phyloP scores from a whole-genome alignment of 345 rosid genomes.

The Geranium brycei region DNA sequence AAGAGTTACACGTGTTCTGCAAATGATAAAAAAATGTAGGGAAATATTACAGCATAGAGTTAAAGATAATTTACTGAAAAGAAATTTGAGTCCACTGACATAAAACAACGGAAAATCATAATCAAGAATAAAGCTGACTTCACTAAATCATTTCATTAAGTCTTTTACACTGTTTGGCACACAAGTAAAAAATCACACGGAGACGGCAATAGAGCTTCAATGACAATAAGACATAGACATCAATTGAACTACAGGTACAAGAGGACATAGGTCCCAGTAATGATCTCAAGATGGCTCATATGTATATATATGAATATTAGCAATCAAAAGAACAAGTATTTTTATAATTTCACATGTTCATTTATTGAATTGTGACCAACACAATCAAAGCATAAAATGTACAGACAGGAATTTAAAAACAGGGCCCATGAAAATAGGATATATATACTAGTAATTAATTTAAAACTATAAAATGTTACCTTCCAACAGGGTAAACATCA shows the following conservation, averaged over 20 bases:
- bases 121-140: not conserved
- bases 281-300: too few relatives aligned
- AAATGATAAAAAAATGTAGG: not conserved
- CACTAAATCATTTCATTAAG: not conserved
- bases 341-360: too few relatives aligned
- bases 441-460: not conserved
- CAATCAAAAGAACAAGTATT: too few relatives aligned
- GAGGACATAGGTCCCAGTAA: too few relatives aligned
- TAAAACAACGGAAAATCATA: not conserved
- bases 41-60: not conserved
- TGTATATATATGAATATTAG: too few relatives aligned
- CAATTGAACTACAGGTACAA: too few relatives aligned
- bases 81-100: not conserved
- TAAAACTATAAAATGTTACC: slow-evolving; percentile 20
- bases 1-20: slow-evolving; percentile 56
- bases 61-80: too few relatives aligned
- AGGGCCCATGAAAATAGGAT: not conserved
- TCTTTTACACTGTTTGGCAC: not conserved
- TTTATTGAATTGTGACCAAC: not conserved
- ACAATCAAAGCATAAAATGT: not conserved
- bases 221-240: too few relatives aligned
- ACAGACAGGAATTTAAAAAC: not conserved
- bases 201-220: not conserved
- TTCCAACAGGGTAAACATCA: slow-evolving; percentile 65
- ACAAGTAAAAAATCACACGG: not conserved